These are phyloP conservation scores for Cystoderma amianthinum DNA, from an alignment of 768 basidiomycete species.

Conservation along the genomic window DNA sequence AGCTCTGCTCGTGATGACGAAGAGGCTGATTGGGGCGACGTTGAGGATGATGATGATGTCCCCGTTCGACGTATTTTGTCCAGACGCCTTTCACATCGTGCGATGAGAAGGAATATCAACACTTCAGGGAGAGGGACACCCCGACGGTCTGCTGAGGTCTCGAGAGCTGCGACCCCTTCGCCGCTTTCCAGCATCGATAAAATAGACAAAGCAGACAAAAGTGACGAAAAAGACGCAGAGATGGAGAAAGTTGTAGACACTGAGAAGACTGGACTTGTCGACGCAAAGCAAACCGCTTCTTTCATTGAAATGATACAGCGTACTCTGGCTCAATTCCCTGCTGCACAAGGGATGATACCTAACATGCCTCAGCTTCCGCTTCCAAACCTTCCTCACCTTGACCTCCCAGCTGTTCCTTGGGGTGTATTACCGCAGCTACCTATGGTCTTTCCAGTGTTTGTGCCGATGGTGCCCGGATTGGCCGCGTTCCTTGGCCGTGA, in stretches of 20 bases:
- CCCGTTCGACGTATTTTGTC: constrained; percentile 23
- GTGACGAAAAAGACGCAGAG: constrained; percentile 15
- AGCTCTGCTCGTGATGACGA: constrained; percentile 23
- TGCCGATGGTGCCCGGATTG: constrained; percentile 61
- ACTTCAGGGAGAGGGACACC: constrained; percentile 21
- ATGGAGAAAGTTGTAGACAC: constrained; percentile 10
- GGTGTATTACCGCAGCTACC: constrained; percentile 59
- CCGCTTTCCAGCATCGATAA: constrained; percentile 10
- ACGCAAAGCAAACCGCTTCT: constrained; percentile 43
- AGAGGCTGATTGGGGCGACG: constrained; percentile 65
- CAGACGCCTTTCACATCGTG: constrained; percentile 26
- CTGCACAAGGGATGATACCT: constrained; percentile 43
- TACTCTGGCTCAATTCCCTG: constrained; percentile 58
- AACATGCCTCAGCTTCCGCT: constrained; percentile 40
- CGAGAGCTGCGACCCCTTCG: constrained; percentile 24
- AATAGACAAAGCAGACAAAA: constrained; percentile 7
- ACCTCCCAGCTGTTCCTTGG: constrained; percentile 61
- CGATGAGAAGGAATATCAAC: constrained; percentile 15
- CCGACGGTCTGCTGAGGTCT: constrained; percentile 21
- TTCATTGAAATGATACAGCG: constrained; percentile 73
- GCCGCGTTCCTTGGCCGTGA: constrained; percentile 56
- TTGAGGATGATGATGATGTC: constrained; percentile 56
- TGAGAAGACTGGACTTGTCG: constrained; percentile 10
- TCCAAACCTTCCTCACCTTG: constrained; percentile 59
- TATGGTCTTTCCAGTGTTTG: constrained; percentile 73